A percentile compares a stretch with the other conserved stretches of the same genome.
Conservation (phyloP, 371 early-diverging fungal species). For the Mucor piriformis region DNA sequence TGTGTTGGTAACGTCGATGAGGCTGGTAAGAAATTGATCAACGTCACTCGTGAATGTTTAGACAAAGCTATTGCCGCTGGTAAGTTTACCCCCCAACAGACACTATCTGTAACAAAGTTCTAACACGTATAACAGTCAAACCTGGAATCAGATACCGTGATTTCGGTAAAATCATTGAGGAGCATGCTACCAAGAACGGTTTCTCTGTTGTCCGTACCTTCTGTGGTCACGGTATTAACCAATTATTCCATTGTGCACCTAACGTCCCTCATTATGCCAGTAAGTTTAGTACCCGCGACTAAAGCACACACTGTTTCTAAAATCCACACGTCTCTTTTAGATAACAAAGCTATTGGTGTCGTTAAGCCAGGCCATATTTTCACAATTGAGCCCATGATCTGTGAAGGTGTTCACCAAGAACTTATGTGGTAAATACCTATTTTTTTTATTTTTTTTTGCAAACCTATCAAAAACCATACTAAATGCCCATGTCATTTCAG, state of each 20-base stretch:
- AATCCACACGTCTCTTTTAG: no score
- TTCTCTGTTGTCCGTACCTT: conserved; percentile 93
- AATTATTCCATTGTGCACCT: conserved; percentile 87
- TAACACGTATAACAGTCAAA: conserved; percentile 57
- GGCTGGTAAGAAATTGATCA: conserved; percentile 71
- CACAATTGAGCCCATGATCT: conserved; percentile 98
- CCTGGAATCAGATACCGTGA: conserved; percentile 93
- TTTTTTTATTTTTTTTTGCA: neutral
- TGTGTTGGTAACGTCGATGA: conserved; percentile 86
- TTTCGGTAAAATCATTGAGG: conserved; percentile 88
- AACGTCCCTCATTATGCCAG: conserved; percentile 92
- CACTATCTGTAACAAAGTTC: conserved; percentile 10
- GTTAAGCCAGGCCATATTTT: conserved; percentile 94
- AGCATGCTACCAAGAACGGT: conserved; percentile 78
- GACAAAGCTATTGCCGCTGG: conserved; percentile 87
- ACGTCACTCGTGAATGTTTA: conserved; percentile 79
- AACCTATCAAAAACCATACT: no score
- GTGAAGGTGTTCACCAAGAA: conserved; percentile 68
- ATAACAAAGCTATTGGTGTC: conserved; percentile 92
- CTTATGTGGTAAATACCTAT: conserved; percentile 38
- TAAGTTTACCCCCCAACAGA: conserved; percentile 44
- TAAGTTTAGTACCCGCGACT: no score
- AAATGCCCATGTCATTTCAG: conserved; percentile 37
- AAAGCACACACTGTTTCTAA: no score
- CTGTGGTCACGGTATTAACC: conserved; percentile 92